Evolutionary conservation across 805 yeast genomes (phyloP), one percentile per base, ranked within the genome.

Genomic region (Yamadazyma phyllophila): DNA sequence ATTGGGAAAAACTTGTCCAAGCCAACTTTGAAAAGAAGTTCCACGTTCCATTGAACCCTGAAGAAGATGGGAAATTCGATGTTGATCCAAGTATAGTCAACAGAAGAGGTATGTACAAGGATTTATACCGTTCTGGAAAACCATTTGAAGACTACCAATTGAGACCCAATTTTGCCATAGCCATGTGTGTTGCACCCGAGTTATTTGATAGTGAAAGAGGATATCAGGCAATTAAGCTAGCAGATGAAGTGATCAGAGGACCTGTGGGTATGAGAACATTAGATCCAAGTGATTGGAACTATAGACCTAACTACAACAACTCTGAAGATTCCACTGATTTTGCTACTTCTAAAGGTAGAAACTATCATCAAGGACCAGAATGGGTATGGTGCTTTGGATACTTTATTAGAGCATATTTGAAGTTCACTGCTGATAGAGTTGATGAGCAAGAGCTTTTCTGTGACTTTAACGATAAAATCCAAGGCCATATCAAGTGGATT

Each of bases 341-440:
- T 74, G 89, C 95, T 0, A 90, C 97, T 0, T 76, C 97, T 2
- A 89, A 90, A 66, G 99, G 99, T 26, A 79, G 98, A 57, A 94
- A 94, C 67, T 92, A 92, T 63, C 99, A 92, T 65, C 98, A 92
- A 67, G 99, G 99, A 1, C 99, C 99, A 2, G 99, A 94, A 62
- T 92, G 99, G 99, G 86, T 88, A 29, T 92, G 97, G 97, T 78
- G 82, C 47, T 74, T 77, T 20, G 99, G 99, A 2, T 90, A 81
- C 63, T 92, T 89, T 60, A 66, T 94, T 53, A 78, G 97, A 51
- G 96, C 98, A 0, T 82, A 74, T 56, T 69, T 79, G 32, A 62
- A 68, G 38, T 80, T 85, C 59, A 81, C 82, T 54, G 63, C 73
- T 39, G 59, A 65, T 4, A 67, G 67, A 29, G 65, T 69, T 1